Evolutionary conservation across 2,329 filamentous ascomycete species (phyloP).

Genomic region (Colletotrichum kahawae): DNA sequence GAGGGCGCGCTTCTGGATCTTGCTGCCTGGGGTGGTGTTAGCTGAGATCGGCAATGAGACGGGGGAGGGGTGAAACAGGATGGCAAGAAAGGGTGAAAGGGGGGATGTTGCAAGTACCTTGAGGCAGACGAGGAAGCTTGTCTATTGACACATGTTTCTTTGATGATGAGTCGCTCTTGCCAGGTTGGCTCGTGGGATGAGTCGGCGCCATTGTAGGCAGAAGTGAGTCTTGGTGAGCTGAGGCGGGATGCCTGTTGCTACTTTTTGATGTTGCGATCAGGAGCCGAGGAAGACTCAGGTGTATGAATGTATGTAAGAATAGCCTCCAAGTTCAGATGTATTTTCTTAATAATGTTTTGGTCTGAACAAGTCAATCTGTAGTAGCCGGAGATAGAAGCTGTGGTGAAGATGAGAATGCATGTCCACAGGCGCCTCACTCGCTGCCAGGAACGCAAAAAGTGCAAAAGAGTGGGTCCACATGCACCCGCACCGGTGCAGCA

Average conservation of each 20-base stretch:
- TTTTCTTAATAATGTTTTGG: background rate
- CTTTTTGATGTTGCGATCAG: fast-evolving
- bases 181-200: background rate
- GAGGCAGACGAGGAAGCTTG: conserved; percentile 14
- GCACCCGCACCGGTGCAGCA: background rate
- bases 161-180: background rate
- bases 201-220: conserved; percentile 23
- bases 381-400: background rate
- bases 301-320: background rate
- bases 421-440: background rate
- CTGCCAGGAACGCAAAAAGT: background rate
- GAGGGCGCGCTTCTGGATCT: conserved; percentile 55
- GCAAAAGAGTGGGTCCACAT: background rate
- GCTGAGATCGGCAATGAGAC: background rate
- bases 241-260: background rate
- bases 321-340: background rate
- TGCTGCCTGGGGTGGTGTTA: conserved; percentile 43
- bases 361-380: background rate
- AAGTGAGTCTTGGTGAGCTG: background rate
- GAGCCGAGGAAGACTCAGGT: fast-evolving
- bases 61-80: conserved; percentile 23
- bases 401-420: background rate
- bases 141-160: background rate
- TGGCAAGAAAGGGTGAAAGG: background rate
- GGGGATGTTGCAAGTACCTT: conserved; percentile 24